A percentile compares a stretch with the other conserved stretches of the same genome.
phyloP scores from a whole-genome alignment of 1,284 basidiomycete genomes.

The Polyporus tsugae region DNA sequence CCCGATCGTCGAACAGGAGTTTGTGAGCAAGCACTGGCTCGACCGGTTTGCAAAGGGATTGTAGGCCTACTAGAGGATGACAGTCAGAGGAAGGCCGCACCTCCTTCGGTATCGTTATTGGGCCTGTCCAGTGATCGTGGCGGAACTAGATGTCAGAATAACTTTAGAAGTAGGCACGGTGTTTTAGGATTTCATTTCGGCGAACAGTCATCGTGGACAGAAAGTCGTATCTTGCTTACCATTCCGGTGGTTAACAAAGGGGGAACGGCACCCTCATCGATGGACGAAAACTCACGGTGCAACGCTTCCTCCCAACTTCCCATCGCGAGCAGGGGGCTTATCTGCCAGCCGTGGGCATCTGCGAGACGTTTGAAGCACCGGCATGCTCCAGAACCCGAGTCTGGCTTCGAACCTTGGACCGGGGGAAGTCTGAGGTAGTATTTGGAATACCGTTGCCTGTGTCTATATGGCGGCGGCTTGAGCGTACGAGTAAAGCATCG shows the following conservation, averaged over 20 bases:
- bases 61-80: background rate
- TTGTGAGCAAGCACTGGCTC: background rate
- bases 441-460: background rate
- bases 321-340: background rate
- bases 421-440: background rate
- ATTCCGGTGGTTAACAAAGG: slow-evolving; percentile 8
- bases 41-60: background rate
- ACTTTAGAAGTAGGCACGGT: background rate
- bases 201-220: background rate
- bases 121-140: background rate
- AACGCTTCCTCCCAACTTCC: background rate
- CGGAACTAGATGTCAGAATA: background rate
- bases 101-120: background rate
- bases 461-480: background rate
- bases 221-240: background rate
- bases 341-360: slow-evolving; percentile 2
- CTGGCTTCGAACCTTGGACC: background rate
- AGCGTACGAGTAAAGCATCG: background rate
- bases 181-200: background rate
- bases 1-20: background rate
- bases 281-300: slow-evolving; percentile 10
- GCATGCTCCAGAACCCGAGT: slow-evolving; percentile 1
- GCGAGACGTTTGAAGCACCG: background rate
- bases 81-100: background rate
- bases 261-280: slow-evolving; percentile 14